These are phyloP conservation scores for Telopea speciosissima DNA, from an alignment of 177 flowering plant genomes.

Conservation along the genomic window DNA sequence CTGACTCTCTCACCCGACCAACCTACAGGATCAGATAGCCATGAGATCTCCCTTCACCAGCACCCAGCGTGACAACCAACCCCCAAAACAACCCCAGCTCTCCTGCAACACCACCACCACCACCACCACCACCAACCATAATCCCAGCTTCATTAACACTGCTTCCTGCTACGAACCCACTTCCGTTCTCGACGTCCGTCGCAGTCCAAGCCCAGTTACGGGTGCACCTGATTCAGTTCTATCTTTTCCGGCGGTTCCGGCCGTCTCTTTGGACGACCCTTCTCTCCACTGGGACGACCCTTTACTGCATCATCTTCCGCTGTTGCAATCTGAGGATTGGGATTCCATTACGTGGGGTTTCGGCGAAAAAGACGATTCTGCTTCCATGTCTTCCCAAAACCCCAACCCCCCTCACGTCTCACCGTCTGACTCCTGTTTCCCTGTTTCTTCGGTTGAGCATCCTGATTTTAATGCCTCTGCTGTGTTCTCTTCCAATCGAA, in stretches of 20 bases:
- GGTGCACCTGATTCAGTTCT: too few species aligned
- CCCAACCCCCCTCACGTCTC: conserved; percentile 19
- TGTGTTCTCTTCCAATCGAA: conserved; percentile 6
- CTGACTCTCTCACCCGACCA: neutral
- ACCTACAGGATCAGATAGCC: conserved; percentile 10
- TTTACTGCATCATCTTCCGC: conserved; percentile 7
- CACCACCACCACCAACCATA: conserved; percentile 12
- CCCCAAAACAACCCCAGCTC: conserved; percentile 6
- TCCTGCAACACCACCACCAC: conserved; percentile 10
- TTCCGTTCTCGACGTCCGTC: conserved; percentile 67
- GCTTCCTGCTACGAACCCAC: conserved; percentile 58
- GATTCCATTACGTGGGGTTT: conserved; percentile 54
- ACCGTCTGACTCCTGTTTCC: conserved; percentile 19
- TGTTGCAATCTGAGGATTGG: conserved; percentile 45
- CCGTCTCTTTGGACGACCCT: conserved; percentile 16
- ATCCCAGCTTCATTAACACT: conserved; percentile 5
- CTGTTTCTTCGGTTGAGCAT: conserved; percentile 8
- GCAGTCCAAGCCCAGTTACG: conserved; percentile 52
- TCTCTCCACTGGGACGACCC: conserved; percentile 42
- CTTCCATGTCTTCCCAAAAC: conserved; percentile 12
- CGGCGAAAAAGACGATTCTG: conserved; percentile 48
- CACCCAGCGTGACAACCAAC: conserved; percentile 20
- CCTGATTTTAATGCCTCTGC: conserved; percentile 13
- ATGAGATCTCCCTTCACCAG: conserved; percentile 56
- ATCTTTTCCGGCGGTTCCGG: conserved; percentile 9